phyloP scores from a whole-genome alignment of 805 yeast species.

The Cyberlindnera galapagoensis region DNA sequence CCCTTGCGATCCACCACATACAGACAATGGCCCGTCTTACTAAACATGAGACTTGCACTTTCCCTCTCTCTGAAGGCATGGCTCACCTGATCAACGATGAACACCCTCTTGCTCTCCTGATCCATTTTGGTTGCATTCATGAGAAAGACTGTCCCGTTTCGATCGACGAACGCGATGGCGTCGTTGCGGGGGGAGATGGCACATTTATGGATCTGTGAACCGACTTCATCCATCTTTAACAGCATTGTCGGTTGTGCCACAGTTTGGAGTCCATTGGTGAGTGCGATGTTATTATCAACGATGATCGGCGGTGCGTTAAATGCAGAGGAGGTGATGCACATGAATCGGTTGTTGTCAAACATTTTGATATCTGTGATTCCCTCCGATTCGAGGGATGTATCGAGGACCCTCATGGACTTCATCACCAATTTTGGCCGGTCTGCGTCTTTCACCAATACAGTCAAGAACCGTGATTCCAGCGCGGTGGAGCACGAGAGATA shows the following conservation, averaged over 20 bases:
- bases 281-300: constrained; percentile 55
- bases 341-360: constrained; percentile 56
- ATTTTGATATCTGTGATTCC: constrained; percentile 81
- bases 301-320: constrained; percentile 62
- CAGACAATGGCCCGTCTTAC: constrained; percentile 75
- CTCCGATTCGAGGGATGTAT: constrained; percentile 69
- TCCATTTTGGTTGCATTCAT: constrained; percentile 57
- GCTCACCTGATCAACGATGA: constrained; percentile 67
- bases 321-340: constrained; percentile 55
- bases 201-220: constrained; percentile 67
- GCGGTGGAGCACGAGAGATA: constrained; percentile 64
- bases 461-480: constrained; percentile 71
- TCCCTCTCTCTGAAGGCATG: constrained; percentile 66
- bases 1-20: constrained; percentile 81
- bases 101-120: constrained; percentile 42
- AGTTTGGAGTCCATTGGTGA: constrained; percentile 30
- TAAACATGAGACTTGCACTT: constrained; percentile 73
- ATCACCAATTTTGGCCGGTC: constrained; percentile 60
- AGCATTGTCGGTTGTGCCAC: constrained; percentile 57
- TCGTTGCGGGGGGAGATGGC: constrained; percentile 83
- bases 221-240: constrained; percentile 69
- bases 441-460: constrained; percentile 59
- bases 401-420: constrained; percentile 59
- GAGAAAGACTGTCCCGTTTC: constrained; percentile 69
- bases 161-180: constrained; percentile 73